Conservation (phyloP, 139 green algal genomes). For the Chlorella sp. region DNA sequence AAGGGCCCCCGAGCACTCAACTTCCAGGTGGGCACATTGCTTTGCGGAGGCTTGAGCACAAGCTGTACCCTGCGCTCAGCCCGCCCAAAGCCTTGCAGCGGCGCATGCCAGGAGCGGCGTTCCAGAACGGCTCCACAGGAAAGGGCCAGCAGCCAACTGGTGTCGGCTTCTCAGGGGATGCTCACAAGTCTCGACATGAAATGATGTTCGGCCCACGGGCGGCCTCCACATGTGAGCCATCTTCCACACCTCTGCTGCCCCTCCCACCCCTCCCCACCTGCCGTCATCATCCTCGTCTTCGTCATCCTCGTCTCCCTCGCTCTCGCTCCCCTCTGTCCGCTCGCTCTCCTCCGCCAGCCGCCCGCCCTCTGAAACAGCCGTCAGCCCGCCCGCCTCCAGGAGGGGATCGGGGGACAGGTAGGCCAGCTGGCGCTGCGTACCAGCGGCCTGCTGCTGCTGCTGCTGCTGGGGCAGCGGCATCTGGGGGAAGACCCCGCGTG, state of each 20-base stretch:
- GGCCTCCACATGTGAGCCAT: too few species aligned
- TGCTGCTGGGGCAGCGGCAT: neutral
- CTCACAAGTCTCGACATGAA: too few species aligned
- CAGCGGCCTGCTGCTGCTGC: neutral
- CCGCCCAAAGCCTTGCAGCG: too few species aligned
- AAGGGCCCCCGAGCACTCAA: too few species aligned
- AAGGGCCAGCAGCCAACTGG: neutral
- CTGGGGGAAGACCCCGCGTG: neutral
- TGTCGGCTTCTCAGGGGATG: too few species aligned
- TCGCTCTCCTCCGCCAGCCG: neutral
- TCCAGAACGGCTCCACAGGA: neutral
- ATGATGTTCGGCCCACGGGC: too few species aligned
- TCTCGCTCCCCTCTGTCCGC: too few species aligned
- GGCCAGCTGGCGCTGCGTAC: neutral
- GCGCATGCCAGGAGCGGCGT: neutral
- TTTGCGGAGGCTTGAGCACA: too few species aligned
- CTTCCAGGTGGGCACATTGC: too few species aligned
- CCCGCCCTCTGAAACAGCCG: constrained; percentile 34
- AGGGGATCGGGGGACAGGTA: constrained; percentile 13
- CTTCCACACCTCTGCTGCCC: too few species aligned
- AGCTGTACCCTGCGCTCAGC: too few species aligned
- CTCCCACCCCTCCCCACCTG: neutral
- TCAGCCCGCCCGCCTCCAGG: constrained; percentile 23
- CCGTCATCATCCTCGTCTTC: neutral
- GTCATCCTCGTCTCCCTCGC: neutral